A percentile compares a stretch with the other conserved stretches of the same genome.
Evolutionary conservation across 1,284 basidiomycete species (phyloP).

Genomic region (Cystobasidiaceae sp.): DNA sequence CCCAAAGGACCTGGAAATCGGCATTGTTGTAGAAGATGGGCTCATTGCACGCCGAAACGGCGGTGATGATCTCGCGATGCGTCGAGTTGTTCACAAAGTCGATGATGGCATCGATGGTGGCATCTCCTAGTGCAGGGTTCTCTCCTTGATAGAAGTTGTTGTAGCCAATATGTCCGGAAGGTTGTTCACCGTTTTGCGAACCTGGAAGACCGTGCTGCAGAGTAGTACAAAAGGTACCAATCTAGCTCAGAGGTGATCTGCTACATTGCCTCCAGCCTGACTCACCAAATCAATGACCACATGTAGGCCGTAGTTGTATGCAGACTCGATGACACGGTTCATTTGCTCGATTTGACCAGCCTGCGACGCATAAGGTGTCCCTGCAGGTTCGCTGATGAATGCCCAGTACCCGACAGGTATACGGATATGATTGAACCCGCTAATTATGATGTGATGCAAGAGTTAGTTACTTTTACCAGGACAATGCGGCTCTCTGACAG

Average conservation of each 20-base stretch:
- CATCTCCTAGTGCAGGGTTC: conserved; percentile 39
- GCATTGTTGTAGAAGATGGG: conserved; percentile 24
- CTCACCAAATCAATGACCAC: conserved; percentile 46
- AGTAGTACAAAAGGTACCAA: neutral
- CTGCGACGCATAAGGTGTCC: conserved; percentile 41
- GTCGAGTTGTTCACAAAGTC: conserved; percentile 39
- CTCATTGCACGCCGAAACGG: conserved; percentile 41
- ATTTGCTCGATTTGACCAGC: conserved; percentile 37
- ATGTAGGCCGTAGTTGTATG: conserved; percentile 50
- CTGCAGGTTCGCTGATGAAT: conserved; percentile 39
- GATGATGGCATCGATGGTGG: conserved; percentile 40
- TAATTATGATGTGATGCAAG: conserved; percentile 12
- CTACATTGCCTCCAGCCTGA: neutral
- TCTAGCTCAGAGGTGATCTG: neutral
- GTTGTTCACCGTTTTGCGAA: conserved; percentile 47
- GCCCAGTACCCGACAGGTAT: conserved; percentile 48
- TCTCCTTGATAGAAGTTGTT: conserved; percentile 35
- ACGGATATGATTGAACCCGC: conserved; percentile 45
- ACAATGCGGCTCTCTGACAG: neutral
- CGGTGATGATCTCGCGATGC: conserved; percentile 41
- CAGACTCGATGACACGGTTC: conserved; percentile 52
- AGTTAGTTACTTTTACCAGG: too few relatives aligned
- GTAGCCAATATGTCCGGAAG: conserved; percentile 37
- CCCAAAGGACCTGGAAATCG: conserved; percentile 14
- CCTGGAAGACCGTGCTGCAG: conserved; percentile 48